phyloP scores from a whole-genome alignment of 2,329 filamentous ascomycete genomes.

The Aspergillus ruber region DNA sequence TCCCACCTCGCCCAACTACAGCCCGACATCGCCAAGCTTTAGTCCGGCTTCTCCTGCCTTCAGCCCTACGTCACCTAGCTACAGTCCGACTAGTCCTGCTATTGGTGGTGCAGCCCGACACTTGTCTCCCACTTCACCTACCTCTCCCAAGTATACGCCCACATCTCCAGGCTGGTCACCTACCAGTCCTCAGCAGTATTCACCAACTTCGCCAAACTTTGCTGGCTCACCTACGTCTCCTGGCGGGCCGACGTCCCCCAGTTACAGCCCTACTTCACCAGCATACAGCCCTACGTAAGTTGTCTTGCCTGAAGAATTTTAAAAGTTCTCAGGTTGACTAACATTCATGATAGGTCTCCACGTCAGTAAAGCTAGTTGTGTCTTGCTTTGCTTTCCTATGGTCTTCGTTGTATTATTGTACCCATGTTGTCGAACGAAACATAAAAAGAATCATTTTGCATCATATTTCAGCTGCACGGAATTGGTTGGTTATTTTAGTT shows the following conservation, averaged over 20 bases:
- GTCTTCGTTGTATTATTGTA: slow-evolving; percentile 31
- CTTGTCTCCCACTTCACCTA: slow-evolving; percentile 42
- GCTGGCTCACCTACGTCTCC: slow-evolving; percentile 40
- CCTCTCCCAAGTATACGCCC: slow-evolving; percentile 50
- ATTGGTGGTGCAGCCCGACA: slow-evolving; percentile 36
- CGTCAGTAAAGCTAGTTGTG: slow-evolving; percentile 31
- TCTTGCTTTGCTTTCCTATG: slow-evolving; percentile 14
- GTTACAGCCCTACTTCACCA: slow-evolving; percentile 40
- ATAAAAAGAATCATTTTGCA: slow-evolving; percentile 33
- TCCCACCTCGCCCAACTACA: slow-evolving; percentile 56
- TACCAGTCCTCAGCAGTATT: slow-evolving; percentile 44
- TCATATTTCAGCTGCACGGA: slow-evolving; percentile 23
- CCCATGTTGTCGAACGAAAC: slow-evolving; percentile 28
- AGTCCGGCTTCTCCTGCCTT: slow-evolving; percentile 46
- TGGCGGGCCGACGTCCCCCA: slow-evolving; percentile 35
- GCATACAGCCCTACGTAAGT: slow-evolving; percentile 39
- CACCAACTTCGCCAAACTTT: slow-evolving; percentile 46
- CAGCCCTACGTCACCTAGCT: slow-evolving; percentile 54
- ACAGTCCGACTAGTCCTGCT: slow-evolving; percentile 50
- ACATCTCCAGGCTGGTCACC: slow-evolving; percentile 48
- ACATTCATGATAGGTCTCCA: slow-evolving; percentile 28
- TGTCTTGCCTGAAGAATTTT: background rate
- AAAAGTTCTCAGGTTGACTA: slow-evolving; percentile 7
- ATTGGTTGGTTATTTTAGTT: slow-evolving; percentile 34
- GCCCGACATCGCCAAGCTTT: slow-evolving; percentile 53